Percentiles rank a stretch among this genome's conserved stretches.
Conservation (phyloP, 2,329 filamentous ascomycete species). For the Penicillium vulpinum region DNA sequence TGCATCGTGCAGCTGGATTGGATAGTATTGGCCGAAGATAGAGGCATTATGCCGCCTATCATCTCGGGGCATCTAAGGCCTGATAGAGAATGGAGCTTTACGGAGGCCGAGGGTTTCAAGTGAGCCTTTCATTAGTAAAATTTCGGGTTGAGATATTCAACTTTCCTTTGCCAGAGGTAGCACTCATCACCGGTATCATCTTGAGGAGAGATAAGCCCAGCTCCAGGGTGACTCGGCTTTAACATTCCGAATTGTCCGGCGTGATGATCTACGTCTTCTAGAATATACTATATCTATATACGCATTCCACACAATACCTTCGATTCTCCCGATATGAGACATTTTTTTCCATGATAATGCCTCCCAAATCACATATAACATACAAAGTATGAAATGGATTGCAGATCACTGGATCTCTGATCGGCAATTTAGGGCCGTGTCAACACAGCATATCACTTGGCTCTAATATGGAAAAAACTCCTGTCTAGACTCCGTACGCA, state of each 20-base stretch:
- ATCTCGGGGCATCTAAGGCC: background rate
- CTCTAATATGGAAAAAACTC: background rate
- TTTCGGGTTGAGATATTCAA: background rate
- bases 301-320: background rate
- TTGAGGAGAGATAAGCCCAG: background rate
- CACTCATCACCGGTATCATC: background rate
- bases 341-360: background rate
- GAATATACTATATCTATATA: background rate
- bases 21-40: background rate
- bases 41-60: background rate
- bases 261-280: background rate
- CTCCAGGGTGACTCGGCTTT: background rate
- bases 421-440: background rate
- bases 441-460: background rate
- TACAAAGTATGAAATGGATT: background rate
- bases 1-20: background rate
- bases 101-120: background rate
- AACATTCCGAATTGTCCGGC: no score
- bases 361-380: no score
- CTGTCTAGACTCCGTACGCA: background rate
- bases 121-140: background rate
- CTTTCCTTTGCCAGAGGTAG: background rate
- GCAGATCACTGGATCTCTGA: background rate
- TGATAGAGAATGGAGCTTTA: background rate
- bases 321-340: background rate